Base-by-base conservation (phyloP, 352 stramenopile species). In the Phytophthora vignae region DNA sequence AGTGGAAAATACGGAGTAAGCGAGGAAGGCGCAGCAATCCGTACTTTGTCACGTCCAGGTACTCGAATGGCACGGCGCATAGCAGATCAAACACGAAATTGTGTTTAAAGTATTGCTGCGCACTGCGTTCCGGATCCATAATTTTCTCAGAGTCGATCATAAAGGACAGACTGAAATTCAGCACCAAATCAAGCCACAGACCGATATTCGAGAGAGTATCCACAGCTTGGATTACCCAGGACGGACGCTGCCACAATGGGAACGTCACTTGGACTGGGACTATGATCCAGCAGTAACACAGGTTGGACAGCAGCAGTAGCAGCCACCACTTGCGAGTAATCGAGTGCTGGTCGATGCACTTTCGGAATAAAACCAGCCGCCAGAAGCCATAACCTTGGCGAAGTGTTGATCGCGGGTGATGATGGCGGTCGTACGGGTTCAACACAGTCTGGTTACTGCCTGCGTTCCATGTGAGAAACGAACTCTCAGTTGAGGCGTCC, bases 141-240 rank as follows among this genome's bases (percentile, higher is more conserved):
- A 91, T 91, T 36, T 85, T 90, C 48, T 92, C 85, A 1, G 80
- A 71, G 38, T 91, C 67, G 8, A 74, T 50, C 4, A 65, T 76
- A 62, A 85, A 92, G 5, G 83, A 88, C 0, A 91, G 65, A 12
- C 82, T 88, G 25, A 90, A 79, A 57, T 90, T 92, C 5, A 90
- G 25, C n/a, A 89, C 69, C 4, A 92, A 60, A 40, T 91, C 83
- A 6, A 76, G 59, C 5, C 74, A 42, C 1, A 92, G 61, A 0
- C 74, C 52, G 4, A 69, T 3, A 58, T 91, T 79, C 1, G 69
- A 80, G 14, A 90, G 31, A 3, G 50, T 56, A 31, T 90, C 86
- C 0, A 72, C 0, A 0, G 60, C n/a, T 33, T 70, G 53, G 31
- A 84, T 69, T 17, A 73, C 68, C 75, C 81, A 81, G 15, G 69